Percentiles rank a stretch among this genome's conserved stretches.
phyloP scores from a whole-genome alignment of 208 protist genomes.

The Herpetomonas muscarum region DNA sequence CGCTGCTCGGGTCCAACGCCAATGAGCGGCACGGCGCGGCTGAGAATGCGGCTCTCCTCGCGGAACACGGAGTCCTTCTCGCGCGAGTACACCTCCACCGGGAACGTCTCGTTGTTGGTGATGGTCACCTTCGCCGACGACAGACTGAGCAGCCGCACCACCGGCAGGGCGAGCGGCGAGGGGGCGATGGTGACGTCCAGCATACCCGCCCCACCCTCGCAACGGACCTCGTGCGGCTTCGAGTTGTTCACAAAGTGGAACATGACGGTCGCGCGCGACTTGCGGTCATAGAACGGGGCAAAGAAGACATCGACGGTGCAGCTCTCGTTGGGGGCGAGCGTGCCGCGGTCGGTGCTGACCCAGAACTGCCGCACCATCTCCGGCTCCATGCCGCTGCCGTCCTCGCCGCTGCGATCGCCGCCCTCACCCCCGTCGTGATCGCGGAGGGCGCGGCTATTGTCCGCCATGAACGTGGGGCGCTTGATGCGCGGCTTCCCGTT shows the following conservation, averaged over 20 bases:
- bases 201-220: constrained; percentile 27
- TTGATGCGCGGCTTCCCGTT: constrained; percentile 7
- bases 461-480: not conserved
- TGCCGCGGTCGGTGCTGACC: constrained; percentile 54
- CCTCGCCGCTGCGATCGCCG: constrained; percentile 1
- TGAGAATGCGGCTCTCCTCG: constrained; percentile 66
- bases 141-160: constrained; percentile 70
- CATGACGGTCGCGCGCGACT: not conserved
- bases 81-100: constrained; percentile 87
- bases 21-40: constrained; percentile 15
- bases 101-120: constrained; percentile 76
- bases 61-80: constrained; percentile 75
- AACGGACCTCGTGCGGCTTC: constrained; percentile 43
- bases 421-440: not conserved
- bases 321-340: constrained; percentile 54
- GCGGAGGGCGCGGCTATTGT: not conserved
- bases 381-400: not conserved
- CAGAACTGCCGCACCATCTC: constrained; percentile 55
- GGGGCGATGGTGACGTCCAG: constrained; percentile 46
- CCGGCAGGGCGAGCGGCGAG: constrained; percentile 48
- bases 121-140: constrained; percentile 59
- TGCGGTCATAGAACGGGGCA: constrained; percentile 20
- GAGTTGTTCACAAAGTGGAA: constrained; percentile 14
- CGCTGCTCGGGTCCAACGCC: constrained; percentile 18
- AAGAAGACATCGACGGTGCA: constrained; percentile 71